phyloP scores from a whole-genome alignment of 352 stramenopile genomes.

The Pythium sukuiense region DNA sequence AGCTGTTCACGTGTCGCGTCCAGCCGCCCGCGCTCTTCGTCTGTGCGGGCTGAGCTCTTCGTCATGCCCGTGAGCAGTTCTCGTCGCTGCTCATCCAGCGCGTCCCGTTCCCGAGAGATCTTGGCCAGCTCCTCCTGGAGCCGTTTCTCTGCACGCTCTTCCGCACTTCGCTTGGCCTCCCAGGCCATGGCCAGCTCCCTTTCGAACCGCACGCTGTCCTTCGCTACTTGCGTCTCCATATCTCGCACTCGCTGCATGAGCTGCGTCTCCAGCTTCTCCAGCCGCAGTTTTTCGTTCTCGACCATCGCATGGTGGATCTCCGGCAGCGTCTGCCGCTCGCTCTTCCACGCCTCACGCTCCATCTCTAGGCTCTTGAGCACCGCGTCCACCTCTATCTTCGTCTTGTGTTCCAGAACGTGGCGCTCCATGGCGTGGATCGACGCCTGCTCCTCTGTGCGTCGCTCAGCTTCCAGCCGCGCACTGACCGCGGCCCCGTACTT shows the following conservation, averaged over 20 bases:
- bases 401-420: constrained; percentile 62
- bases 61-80: constrained; percentile 62
- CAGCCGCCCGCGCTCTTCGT: constrained; percentile 73
- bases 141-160: constrained; percentile 61
- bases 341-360: constrained; percentile 40
- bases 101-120: constrained; percentile 66
- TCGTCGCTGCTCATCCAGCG: constrained; percentile 69
- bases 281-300: constrained; percentile 61
- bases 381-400: constrained; percentile 45
- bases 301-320: constrained; percentile 56
- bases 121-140: constrained; percentile 64
- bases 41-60: constrained; percentile 45
- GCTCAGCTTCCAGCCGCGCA: constrained; percentile 45
- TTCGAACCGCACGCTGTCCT: constrained; percentile 44
- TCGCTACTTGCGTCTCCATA: constrained; percentile 44
- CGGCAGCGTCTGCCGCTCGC: constrained; percentile 57
- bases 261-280: constrained; percentile 59
- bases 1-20: constrained; percentile 59
- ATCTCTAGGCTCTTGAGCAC: constrained; percentile 33
- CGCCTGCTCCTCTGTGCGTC: constrained; percentile 47
- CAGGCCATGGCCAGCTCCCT: constrained; percentile 38
- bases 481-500: constrained; percentile 60
- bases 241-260: constrained; percentile 52
- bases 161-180: constrained; percentile 37
- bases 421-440: constrained; percentile 50